phyloP scores from a whole-genome alignment of 1,284 basidiomycete genomes.

The Cystobasidium sp. region DNA sequence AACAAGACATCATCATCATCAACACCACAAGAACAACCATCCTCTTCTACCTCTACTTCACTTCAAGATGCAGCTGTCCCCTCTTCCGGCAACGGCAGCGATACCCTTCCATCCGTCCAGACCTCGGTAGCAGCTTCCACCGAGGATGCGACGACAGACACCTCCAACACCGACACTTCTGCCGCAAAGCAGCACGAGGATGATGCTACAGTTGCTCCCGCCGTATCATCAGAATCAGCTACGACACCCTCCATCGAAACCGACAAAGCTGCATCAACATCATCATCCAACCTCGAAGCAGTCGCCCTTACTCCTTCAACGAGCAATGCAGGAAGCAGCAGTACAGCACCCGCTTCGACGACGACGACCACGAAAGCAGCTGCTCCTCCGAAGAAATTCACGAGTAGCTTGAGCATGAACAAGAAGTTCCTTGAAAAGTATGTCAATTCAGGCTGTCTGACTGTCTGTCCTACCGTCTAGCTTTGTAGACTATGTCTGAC shows the following conservation, averaged over 20 bases:
- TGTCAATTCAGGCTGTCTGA: slow-evolving; percentile 35
- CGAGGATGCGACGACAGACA: not conserved
- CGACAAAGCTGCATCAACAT: not conserved
- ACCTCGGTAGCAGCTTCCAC: not conserved
- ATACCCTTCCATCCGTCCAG: not conserved
- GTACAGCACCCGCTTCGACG: not conserved
- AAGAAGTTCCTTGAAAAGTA: slow-evolving; percentile 92
- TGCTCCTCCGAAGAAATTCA: slow-evolving; percentile 76
- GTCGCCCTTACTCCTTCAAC: not conserved
- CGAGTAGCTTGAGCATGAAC: slow-evolving; percentile 80
- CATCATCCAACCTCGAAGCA: not conserved
- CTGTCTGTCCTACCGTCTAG: not conserved
- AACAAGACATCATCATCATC: not conserved
- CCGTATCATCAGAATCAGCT: not conserved
- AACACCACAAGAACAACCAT: not conserved
- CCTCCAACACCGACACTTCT: not conserved
- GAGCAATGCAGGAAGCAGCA: slow-evolving; percentile 18
- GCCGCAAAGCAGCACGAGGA: not conserved
- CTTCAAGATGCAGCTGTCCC: no score
- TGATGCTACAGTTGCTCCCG: not conserved
- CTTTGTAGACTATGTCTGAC: not conserved
- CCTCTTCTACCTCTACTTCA: not conserved
- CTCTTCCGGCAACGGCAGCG: not conserved
- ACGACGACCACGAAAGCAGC: slow-evolving; percentile 1
- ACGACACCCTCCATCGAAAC: not conserved